Evolutionary conservation across 495 filamentous ascomycete genomes (phyloP), one percentile per base, ranked within the genome.

Genomic region (Glonium stellatum): DNA sequence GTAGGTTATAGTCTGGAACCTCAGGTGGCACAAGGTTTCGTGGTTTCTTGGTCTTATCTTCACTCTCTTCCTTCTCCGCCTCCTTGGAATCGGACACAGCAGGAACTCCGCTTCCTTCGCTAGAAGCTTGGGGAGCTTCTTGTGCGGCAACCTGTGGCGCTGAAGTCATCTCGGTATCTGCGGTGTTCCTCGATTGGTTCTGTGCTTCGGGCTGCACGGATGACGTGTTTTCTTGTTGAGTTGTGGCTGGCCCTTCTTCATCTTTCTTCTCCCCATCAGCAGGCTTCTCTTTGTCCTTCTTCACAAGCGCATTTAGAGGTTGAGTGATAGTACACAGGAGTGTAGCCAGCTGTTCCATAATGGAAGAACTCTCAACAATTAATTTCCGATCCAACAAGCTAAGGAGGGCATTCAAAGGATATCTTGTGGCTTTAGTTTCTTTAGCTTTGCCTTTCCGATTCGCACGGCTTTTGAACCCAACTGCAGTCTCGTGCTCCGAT

Each of bases 321-420:
- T 87, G 84, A 0, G 93, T 97, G 56, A 97, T 89, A 65, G 84
- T 87, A 66, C 87, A 90, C 18, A 99, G 79, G 23, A 99, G 76
- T 65, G 82, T 82, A 0, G 95, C 92, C 4, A 99, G 79, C 50
- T 89, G 85, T 67, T 97, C 92, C 90, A 99, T 97, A 54, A 96
- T 93, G 11, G 83, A 79, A 18, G 91, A 89, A 73, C 87, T 99
- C 74, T 99, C 92, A 78, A 95, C 95, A 63, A 97, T 88, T 63
- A 97, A 78, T 57, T 87, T 86, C 19, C 93, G 87, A 70, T 97
- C 93, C 41, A 99, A 79, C 1, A 99, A 82, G 63, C 83, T 83
- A 44, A 97, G 79, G 19, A 99, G 76, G 2, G 90, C 89, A 70
- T 97, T 99, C 66, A 99, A 78, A 18, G 93, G 89, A 69, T 86